A percentile compares a stretch with the other conserved stretches of the same genome.
phyloP scores from a whole-genome alignment of 129 eudicot species.

The Sambucus nigra region DNA sequence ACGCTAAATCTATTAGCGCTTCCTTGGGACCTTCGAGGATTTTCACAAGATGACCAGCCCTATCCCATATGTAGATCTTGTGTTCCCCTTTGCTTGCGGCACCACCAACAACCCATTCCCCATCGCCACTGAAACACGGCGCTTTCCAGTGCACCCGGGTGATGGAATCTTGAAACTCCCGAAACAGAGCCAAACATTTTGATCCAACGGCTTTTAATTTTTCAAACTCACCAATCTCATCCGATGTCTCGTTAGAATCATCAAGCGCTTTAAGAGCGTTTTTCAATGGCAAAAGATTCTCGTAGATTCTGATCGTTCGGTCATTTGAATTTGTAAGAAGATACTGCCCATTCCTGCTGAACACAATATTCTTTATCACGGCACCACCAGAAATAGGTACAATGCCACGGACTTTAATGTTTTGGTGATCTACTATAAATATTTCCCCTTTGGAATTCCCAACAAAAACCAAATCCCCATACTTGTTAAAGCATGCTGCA shows the following conservation, averaged over 20 bases:
- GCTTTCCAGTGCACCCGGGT: constrained; percentile 96
- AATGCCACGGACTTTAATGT: constrained; percentile 39
- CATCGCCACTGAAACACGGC: constrained; percentile 94
- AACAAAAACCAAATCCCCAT: constrained; percentile 77
- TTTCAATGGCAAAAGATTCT: constrained; percentile 64
- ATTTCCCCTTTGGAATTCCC: constrained; percentile 88
- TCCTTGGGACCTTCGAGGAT: constrained; percentile 98
- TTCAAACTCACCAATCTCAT: constrained; percentile 40
- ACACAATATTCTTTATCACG: constrained; percentile 69
- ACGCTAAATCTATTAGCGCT: constrained; percentile 81
- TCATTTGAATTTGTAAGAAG: constrained; percentile 92
- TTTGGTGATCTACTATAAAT: constrained; percentile 54
- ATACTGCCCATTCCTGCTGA: constrained; percentile 73
- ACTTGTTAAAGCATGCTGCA: constrained; percentile 77
- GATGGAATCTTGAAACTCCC: constrained; percentile 91
- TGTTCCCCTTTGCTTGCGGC: constrained; percentile 99
- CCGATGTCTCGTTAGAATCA: constrained; percentile 6
- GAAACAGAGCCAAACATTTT: constrained; percentile 45
- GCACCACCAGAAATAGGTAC: constrained; percentile 58
- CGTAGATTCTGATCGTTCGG: constrained; percentile 75
- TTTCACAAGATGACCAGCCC: constrained; percentile 94
- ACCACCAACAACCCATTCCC: constrained; percentile 98
- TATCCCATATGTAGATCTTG: constrained; percentile 94
- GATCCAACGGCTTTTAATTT: constrained; percentile 52
- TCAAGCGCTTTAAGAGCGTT: constrained; percentile 44